phyloP scores from a whole-genome alignment of 2,329 filamentous ascomycete species.

The Xylariomycetidae sp. region DNA sequence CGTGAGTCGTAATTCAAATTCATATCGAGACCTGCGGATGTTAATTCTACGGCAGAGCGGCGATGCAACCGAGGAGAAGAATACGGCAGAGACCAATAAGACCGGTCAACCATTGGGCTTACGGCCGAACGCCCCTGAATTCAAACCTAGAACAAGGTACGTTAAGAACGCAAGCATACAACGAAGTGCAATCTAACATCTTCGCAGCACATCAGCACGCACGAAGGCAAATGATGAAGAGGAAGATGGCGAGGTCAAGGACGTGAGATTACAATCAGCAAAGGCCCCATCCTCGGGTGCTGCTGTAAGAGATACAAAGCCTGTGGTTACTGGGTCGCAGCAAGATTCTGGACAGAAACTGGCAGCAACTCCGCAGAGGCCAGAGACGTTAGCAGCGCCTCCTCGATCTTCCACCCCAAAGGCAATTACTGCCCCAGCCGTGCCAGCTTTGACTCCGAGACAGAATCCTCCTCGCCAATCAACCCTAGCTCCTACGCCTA shows the following conservation, averaged over 20 bases:
- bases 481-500: slow-evolving; percentile 20
- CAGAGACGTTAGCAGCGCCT: slow-evolving; percentile 15
- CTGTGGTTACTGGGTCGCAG: slow-evolving; percentile 10
- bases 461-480: slow-evolving; percentile 27
- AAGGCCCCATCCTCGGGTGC: slow-evolving; percentile 8
- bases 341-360: slow-evolving; percentile 15
- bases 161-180: too few species aligned
- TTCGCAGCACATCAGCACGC: slow-evolving; percentile 20
- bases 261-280: slow-evolving; percentile 36
- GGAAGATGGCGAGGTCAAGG: slow-evolving; percentile 71
- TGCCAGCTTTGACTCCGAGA: slow-evolving; percentile 17
- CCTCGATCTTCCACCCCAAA: slow-evolving; percentile 22
- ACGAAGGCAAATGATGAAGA: slow-evolving; percentile 42
- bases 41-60: slow-evolving; percentile 34
- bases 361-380: slow-evolving; percentile 13
- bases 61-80: slow-evolving; percentile 33
- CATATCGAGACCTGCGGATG: slow-evolving; percentile 1
- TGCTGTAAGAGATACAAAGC: slow-evolving; percentile 14
- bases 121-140: slow-evolving; percentile 58
- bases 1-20: slow-evolving; percentile 37
- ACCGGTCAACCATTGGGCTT: slow-evolving; percentile 35
- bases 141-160: slow-evolving; percentile 51
- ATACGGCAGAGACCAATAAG: slow-evolving; percentile 30
- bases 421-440: slow-evolving; percentile 10
- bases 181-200: too few species aligned